Evolutionary conservation across 768 basidiomycete genomes (phyloP).

Genomic region (Agrocybe chaxingu): DNA sequence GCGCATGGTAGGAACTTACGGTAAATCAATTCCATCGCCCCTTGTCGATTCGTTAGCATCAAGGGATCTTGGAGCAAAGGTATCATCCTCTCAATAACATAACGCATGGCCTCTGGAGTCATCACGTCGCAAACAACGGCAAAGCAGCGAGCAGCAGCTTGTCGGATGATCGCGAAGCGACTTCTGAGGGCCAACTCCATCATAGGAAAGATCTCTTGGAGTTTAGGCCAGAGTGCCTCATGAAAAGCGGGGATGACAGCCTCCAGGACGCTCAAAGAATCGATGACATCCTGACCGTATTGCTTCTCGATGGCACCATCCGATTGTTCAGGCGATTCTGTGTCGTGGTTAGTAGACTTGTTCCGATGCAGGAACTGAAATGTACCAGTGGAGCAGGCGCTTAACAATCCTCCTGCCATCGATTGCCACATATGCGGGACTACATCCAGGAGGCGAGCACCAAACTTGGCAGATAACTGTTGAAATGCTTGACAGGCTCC

Average conservation of each 20-base stretch:
- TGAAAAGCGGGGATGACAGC: slow-evolving; percentile 78
- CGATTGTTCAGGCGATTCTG: slow-evolving; percentile 55
- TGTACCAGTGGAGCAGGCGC: slow-evolving; percentile 66
- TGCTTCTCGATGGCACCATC: slow-evolving; percentile 69
- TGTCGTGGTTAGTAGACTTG: background rate
- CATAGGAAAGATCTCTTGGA: slow-evolving; percentile 72
- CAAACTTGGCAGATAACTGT: slow-evolving; percentile 76
- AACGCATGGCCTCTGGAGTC: slow-evolving; percentile 82
- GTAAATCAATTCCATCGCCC: slow-evolving; percentile 85
- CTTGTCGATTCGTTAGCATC: slow-evolving; percentile 75
- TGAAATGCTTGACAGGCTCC: slow-evolving; percentile 85
- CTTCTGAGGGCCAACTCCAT: slow-evolving; percentile 79
- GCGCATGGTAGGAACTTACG: slow-evolving; percentile 52
- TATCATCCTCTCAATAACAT: slow-evolving; percentile 81
- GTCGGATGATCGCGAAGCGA: slow-evolving; percentile 85
- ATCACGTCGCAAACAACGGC: slow-evolving; percentile 86
- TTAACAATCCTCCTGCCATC: slow-evolving; percentile 75
- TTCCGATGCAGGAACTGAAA: background rate
- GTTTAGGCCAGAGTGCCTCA: slow-evolving; percentile 61
- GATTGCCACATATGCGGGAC: slow-evolving; percentile 97
- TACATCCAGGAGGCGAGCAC: slow-evolving; percentile 61
- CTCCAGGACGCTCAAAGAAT: slow-evolving; percentile 87
- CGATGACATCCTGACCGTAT: slow-evolving; percentile 86
- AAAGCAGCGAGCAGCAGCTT: slow-evolving; percentile 83
- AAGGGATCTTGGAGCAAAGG: slow-evolving; percentile 81